Conservation (phyloP, 108 stramenopile species). For the Nannochloropsis gaditana region DNA sequence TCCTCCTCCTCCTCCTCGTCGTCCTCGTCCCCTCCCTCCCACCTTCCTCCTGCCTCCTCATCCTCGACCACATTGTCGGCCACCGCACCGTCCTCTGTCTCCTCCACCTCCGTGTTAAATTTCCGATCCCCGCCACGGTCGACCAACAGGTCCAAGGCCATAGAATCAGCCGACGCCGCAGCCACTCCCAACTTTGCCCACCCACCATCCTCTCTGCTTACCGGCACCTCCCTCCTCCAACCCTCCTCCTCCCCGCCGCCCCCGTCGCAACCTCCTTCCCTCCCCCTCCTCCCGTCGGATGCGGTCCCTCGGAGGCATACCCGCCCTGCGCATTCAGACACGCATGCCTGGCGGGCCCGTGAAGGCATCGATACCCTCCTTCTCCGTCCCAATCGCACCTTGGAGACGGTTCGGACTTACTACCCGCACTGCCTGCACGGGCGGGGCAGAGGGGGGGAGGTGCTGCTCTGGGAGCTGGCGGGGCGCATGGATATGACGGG, state of each 20-base stretch:
- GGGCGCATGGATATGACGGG: neutral
- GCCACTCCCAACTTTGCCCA: too few relatives aligned
- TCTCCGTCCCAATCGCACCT: neutral
- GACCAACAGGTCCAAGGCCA: too few relatives aligned
- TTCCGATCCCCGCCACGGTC: too few relatives aligned
- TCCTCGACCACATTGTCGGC: too few relatives aligned
- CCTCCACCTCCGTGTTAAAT: too few relatives aligned
- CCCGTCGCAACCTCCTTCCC: neutral
- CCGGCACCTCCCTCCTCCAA: neutral
- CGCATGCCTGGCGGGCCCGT: neutral
- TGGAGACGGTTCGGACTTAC: neutral
- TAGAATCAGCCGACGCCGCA: too few relatives aligned
- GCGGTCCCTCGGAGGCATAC: neutral
- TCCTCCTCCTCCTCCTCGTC: neutral
- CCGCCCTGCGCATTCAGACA: neutral
- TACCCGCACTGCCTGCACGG: conserved; percentile 9
- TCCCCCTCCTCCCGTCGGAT: neutral
- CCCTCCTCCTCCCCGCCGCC: neutral
- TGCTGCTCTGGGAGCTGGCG: neutral
- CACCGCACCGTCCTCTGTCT: too few relatives aligned
- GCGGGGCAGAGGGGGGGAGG: neutral
- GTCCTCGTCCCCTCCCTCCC: neutral
- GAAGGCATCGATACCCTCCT: neutral
- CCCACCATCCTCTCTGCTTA: too few relatives aligned
- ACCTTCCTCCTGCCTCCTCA: neutral